These are phyloP conservation scores for Diaporthe ilicicola DNA, from an alignment of 2,329 filamentous ascomycete species.

Conservation along the genomic window DNA sequence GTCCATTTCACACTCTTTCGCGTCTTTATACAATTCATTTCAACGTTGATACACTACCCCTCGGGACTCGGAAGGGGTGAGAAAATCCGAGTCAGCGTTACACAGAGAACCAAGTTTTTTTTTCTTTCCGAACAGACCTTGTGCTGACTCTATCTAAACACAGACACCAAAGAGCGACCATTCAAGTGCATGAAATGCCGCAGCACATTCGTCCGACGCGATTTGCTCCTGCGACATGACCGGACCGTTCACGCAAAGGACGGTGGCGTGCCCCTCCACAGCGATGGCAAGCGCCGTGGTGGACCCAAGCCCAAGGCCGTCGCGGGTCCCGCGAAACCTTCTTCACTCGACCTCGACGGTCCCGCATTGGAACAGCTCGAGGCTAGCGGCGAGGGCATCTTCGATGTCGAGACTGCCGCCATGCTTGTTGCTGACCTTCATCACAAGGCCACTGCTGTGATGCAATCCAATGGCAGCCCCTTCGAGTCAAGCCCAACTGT, in stretches of 20 bases:
- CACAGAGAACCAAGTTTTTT: slow-evolving; percentile 18
- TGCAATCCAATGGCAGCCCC: slow-evolving; percentile 63
- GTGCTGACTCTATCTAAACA: slow-evolving; percentile 24
- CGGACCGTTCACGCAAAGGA: slow-evolving; percentile 99
- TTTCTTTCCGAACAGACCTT: not conserved
- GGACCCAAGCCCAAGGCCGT: slow-evolving; percentile 73
- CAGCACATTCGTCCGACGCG: slow-evolving; percentile 97
- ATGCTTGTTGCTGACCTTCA: slow-evolving; percentile 99
- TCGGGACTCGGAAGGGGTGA: not conserved
- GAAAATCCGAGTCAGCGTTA: not conserved
- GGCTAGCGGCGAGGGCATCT: slow-evolving; percentile 86
- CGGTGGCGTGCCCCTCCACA: slow-evolving; percentile 90
- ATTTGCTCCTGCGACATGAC: slow-evolving; percentile 95
- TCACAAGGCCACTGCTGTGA: slow-evolving; percentile 86
- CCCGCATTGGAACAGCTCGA: slow-evolving; percentile 92
- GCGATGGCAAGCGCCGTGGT: slow-evolving; percentile 88
- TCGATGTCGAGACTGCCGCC: slow-evolving; percentile 95
- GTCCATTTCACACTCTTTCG: slow-evolving; percentile 52
- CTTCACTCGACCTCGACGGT: slow-evolving; percentile 82
- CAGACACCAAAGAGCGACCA: slow-evolving; percentile 97
- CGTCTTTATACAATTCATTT: not conserved
- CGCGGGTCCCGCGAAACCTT: slow-evolving; percentile 75
- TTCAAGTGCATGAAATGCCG: slow-evolving; percentile 99
- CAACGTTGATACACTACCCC: slow-evolving; percentile 20
- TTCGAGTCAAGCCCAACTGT: slow-evolving; percentile 69